Percentiles rank a stretch among this genome's conserved stretches.
Evolutionary conservation across 163 green algal species (phyloP).

Genomic region (Chloromonas sp.): DNA sequence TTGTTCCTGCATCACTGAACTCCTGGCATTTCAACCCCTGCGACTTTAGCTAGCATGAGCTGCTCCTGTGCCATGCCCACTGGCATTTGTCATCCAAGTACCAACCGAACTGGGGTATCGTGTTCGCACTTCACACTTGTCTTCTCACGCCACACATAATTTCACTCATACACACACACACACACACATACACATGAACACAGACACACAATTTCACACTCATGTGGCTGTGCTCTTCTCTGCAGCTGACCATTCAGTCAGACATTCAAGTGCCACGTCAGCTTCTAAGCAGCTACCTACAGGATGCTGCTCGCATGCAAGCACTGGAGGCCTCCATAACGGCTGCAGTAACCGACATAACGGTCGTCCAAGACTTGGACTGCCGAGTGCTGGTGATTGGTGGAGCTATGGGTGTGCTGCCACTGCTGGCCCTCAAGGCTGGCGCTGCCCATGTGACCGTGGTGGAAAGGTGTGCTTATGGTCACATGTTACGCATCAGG

Average conservation of each 20-base stretch:
- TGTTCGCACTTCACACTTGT: too few relatives aligned
- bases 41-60: too few relatives aligned
- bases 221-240: too few relatives aligned
- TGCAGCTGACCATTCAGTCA: not conserved
- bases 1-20: too few relatives aligned
- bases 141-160: too few relatives aligned
- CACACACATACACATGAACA: too few relatives aligned
- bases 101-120: too few relatives aligned
- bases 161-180: too few relatives aligned
- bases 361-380: not conserved
- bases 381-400: constrained; percentile 64
- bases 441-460: constrained; percentile 77
- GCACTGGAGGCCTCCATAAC: not conserved
- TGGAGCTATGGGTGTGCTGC: constrained; percentile 52
- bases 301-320: not conserved
- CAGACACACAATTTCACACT: too few relatives aligned
- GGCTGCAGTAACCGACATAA: not conserved
- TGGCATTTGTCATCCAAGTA: too few relatives aligned
- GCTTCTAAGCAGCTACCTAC: not conserved
- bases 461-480: constrained; percentile 43
- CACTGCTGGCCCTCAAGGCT: constrained; percentile 61
- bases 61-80: too few relatives aligned
- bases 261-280: not conserved
- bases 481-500: not conserved
- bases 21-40: too few relatives aligned